Base-by-base conservation (phyloP, 164 flowering plant species). In the Santalum album region DNA sequence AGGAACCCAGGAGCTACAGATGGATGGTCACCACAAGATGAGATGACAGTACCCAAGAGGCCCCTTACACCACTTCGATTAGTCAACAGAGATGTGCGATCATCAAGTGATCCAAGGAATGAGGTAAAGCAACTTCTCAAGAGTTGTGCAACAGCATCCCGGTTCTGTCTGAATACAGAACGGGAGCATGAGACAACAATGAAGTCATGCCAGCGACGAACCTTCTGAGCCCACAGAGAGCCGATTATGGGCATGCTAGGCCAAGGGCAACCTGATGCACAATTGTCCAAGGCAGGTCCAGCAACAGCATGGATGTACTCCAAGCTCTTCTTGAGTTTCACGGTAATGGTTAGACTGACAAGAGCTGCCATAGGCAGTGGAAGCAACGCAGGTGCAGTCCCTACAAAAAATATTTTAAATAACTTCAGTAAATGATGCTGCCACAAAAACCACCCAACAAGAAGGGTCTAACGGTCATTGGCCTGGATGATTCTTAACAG, bases 331-430 rank as follows among this genome's bases (percentile, higher is more conserved):
- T 77, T 90, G 21, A 88, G 82, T 68, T 88, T 88, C 63, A 78
- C 84, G 7, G 96, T 91, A 58, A 91, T 84, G 44, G 98, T 88
- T 63, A 91, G 71, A 70, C 98, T 86, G 25, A 91, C 82, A 53
- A 88, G 72, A 20, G 87, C 95, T 1, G 98, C 98, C 69, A 88
- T 69, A 47, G 98, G 96, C 54, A 91, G 64, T 20, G 98, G 95
- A 68, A 91, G 96, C 74, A 73, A 78, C 36, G 72, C 61, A 7
- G 73, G 63, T 42, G 75, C 54, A 60, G 10, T 48, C 48, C 69
- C 83, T 60, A 55, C 78, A 69, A 54, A 15, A 59, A 36, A 58
- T 56, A 44, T 17, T n/a, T n/a, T n/a, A n/a, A n/a, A 4, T 7
- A 38, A 38, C 16, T 3, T 12, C 14, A 7, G 2, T 7, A 34